Base-by-base conservation (phyloP, 305 asterid genomes). In the Andrographis paniculata region DNA sequence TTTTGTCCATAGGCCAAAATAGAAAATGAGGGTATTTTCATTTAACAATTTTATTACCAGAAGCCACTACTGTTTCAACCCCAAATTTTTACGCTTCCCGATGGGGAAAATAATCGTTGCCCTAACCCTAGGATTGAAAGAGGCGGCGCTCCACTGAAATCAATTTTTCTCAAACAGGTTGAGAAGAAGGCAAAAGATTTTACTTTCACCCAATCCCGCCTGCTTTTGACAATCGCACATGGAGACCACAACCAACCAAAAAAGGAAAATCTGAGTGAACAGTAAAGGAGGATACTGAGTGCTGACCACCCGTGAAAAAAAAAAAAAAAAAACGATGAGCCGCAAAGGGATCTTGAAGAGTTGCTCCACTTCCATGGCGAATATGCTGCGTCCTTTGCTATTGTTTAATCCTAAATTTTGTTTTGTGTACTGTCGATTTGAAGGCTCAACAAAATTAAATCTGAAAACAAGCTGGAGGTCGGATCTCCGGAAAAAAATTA, bases 331-430 rank as follows among this genome's bases (percentile, higher is more conserved):
- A 16, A 20, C 24, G 17, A 19, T 23, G 27, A 59, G 67, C 70
- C 66, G 66, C 72, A 57, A 70, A 64, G 39, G 48, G 51, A 62
- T 66, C 70, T 56, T 19, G 24, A 17, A 9, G n/a, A 18, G 35
- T 39, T 31, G 15, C 39, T 18, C 50, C 18, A 30, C 45, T 28
- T 33, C 56, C 15, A 51, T 40, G 20, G 42, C 40, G 63, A 64
- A 69, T 69, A 64, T 60, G 66, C 63, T 20, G 33, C 28, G 0
- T 20, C 5, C 6, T 33, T 40, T 28, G 6, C 22, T 18, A 14
- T 1, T 18, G 52, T 53, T 43, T 41, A 49, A 20, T 42, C 41
- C 23, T 38, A 36, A 20, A 49, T 24, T 24, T 24, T 24, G 9
- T 9, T 24, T 24, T 24, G 9, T 24, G 4, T 24, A n/a, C n/a